Base-by-base conservation (phyloP, 345 rosid genomes). In the Trapa incisa region DNA sequence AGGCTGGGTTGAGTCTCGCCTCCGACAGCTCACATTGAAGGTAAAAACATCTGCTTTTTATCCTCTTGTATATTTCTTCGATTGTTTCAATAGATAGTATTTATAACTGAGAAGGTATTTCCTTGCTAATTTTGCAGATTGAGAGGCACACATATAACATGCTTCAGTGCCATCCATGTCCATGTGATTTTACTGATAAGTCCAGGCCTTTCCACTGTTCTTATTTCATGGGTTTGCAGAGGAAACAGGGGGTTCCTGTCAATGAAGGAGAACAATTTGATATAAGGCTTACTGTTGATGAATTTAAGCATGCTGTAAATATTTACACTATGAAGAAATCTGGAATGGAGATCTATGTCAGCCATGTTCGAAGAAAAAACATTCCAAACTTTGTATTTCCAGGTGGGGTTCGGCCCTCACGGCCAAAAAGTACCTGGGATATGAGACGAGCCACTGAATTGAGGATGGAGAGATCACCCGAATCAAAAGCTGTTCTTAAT, bases 1-100 rank as follows among this genome's bases (percentile, higher is more conserved):
- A 86, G 99, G 99, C 15, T 91, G 99, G 99, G 99, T 94, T 71
- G 91, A 91, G 83, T 94, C 99, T 67, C 97, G 97, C 53, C 92
- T 94, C 58, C 92, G 97, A 65, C 92, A 85, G 70, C 99, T 94
- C 65, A 94, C 89, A 57, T 77, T 91, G 83, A 91, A 83, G 99
- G 97, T 91, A 74, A 67, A 38, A 65, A 35, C 43, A n/a, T 37
- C 16, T 57, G 7, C 22, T 45, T 2, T 52, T 64, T 43, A 22
- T 37, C 37, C 63, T 4, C 42, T 11, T 42, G 6, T 54, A 54
- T 61, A 5, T 64, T 45, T 11, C 36, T 35, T 15, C 14, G 15
- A 47, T 47, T 14, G 38, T 11, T 61, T 14, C 47, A 8, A 6
- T 36, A 32, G 56, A 67, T 6, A 32, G 15, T 5, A 70, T 35